Base-by-base conservation (phyloP, 2,329 filamentous ascomycete species). In the Neobulgaria alba region DNA sequence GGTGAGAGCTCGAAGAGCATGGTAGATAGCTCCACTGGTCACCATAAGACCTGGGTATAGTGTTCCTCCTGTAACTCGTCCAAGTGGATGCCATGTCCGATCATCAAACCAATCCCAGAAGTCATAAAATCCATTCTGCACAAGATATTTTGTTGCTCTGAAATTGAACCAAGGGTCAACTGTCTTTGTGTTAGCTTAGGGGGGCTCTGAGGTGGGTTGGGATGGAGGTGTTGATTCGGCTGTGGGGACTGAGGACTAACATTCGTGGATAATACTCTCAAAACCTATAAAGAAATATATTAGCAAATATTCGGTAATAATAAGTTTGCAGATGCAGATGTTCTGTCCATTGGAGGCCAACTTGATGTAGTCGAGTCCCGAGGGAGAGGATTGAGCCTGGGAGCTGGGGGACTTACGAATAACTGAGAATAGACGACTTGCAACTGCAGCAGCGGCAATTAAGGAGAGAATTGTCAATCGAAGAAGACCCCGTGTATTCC, bases 61-160 rank as follows among this genome's bases (percentile, higher is more conserved):
- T n/a, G 92, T 98, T 60, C 92, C 92, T 67, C 92, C 92, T 46
- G 92, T 98, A 61, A 98, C 92, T 70, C 92, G 87, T 57, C 92
- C 92, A 47, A 98, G 83, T 56, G 92, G 92, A 67, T 98, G 90
- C 92, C 92, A 98, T 78, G 92, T 98, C 71, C 92, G 82, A 72
- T 98, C 92, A 67, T 98, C 92, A 61, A 98, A 98, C 92, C 92
- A 98, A 65, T 98, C 90, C 92, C 92, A 98, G 64, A 98, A 98
- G 65, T 85, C 88, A 66, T 95, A 93, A 69, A 98, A 96, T 57
- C 92, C 92, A 79, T 98, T 79, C 61, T 90, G 78, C 41, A 98
- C 86, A 41, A 98, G 77, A 61, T 98, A 96, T 67, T 96, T 96
- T 42, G 92, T 96, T 53, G 92, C 92, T 65, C 92, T 77, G 68